A percentile compares a stretch with the other conserved stretches of the same genome.
Evolutionary conservation across 176 grass and related monocot genomes (phyloP).

Genomic region (Avena insularis): DNA sequence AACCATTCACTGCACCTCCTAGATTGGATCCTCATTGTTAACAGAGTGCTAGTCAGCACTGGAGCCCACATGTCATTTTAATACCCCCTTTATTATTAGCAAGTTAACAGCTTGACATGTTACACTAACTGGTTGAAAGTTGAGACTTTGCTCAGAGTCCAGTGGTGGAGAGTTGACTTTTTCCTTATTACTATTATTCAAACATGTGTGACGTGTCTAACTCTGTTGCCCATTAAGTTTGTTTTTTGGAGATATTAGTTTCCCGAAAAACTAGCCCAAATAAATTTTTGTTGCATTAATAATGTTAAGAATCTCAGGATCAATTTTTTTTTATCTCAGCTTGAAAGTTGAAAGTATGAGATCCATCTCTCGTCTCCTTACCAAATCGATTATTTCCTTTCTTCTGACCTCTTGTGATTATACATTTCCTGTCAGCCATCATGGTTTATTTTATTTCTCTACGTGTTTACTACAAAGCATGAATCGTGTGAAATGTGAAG

Average conservation of each 20-base stretch:
- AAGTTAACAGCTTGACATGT: conserved; percentile 8
- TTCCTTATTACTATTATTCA: conserved; percentile 3
- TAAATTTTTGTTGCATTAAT: background rate
- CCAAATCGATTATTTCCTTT: conserved; percentile 14
- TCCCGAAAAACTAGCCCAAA: too few relatives aligned
- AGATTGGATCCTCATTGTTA: background rate
- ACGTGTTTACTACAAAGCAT: background rate
- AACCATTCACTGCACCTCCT: conserved; percentile 11
- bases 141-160: background rate
- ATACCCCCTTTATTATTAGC: background rate
- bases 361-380: background rate
- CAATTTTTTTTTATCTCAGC: conserved; percentile 3
- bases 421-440: background rate
- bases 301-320: conserved; percentile 9
- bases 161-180: background rate
- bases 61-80: background rate
- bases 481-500: background rate
- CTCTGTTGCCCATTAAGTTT: conserved; percentile 4
- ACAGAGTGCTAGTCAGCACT: background rate
- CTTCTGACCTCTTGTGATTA: background rate
- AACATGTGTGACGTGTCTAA: background rate
- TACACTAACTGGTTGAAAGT: conserved; percentile 8
- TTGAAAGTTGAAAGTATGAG: background rate
- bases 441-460: conserved; percentile 2
- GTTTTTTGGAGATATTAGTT: background rate